Conservation (phyloP, 129 eudicot genomes). For the Logfia minima region DNA sequence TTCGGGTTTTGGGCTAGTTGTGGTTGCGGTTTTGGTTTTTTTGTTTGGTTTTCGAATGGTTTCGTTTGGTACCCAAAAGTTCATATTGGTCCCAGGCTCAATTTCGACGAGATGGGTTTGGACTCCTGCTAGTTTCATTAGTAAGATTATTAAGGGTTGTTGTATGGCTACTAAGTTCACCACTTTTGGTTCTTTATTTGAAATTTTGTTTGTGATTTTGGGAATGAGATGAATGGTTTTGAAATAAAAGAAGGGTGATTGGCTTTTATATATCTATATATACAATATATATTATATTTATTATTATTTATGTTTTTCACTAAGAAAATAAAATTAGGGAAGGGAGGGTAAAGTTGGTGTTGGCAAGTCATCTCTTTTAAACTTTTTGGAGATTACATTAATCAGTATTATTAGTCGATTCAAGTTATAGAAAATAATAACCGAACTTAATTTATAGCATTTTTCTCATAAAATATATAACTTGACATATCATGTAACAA, state of each 20-base stretch:
- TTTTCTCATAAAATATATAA: too few relatives aligned
- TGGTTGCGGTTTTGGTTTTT: conserved; percentile 7
- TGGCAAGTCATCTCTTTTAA: conserved; percentile 36
- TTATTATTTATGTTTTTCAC: background rate
- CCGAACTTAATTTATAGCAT: too few relatives aligned
- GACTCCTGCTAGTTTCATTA: conserved; percentile 85
- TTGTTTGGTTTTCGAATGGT: conserved; percentile 51
- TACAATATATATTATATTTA: too few relatives aligned
- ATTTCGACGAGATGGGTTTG: conserved; percentile 55
- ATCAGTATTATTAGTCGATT: background rate
- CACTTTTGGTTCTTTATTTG: conserved; percentile 41
- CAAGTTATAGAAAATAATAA: background rate
- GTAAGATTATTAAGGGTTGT: conserved; percentile 48
- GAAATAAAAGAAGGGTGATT: background rate
- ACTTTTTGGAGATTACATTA: background rate
- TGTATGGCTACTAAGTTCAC: conserved; percentile 88
- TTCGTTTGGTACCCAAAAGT: conserved; percentile 74
- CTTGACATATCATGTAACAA: too few relatives aligned
- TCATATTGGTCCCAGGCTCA: conserved; percentile 68
- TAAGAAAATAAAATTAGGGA: background rate
- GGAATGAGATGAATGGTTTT: conserved; percentile 7
- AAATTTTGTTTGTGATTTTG: background rate
- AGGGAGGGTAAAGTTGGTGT: conserved; percentile 38
- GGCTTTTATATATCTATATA: too few relatives aligned
- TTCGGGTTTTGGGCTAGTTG: conserved; percentile 33